Evolutionary conservation across 1,284 basidiomycete genomes (phyloP).

Genomic region (Pseudozyma thailandica): DNA sequence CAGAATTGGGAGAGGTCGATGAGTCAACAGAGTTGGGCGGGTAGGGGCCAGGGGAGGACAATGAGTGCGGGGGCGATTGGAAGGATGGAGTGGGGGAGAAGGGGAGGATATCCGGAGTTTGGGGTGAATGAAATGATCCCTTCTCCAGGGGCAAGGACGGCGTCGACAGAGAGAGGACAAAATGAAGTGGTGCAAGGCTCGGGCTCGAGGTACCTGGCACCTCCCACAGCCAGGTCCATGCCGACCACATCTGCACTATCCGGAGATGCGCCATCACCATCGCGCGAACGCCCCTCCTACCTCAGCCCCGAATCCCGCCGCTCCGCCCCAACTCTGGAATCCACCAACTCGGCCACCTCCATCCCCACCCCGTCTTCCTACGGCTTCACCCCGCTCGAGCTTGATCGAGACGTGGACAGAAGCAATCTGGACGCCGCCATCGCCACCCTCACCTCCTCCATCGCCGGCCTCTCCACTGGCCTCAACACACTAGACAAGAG

Average conservation of each 20-base stretch:
- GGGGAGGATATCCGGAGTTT: conserved; percentile 18
- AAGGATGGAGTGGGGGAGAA: conserved; percentile 23
- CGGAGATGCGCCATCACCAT: conserved; percentile 8
- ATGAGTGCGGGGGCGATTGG: conserved; percentile 25
- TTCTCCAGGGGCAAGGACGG: no score
- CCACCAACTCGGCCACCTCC: not conserved
- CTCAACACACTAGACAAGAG: conserved; percentile 36
- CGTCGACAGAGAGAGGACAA: no score
- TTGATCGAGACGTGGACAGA: conserved; percentile 16
- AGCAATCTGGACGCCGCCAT: conserved; percentile 31
- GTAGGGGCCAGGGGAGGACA: conserved; percentile 11
- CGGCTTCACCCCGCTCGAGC: conserved; percentile 1
- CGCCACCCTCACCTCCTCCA: conserved; percentile 18
- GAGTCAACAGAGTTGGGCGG: conserved; percentile 27
- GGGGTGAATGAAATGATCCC: no score
- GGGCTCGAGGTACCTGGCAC: conserved; percentile 22
- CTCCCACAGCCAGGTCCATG: conserved; percentile 34
- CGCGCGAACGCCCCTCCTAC: conserved; percentile 18
- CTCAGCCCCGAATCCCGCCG: conserved; percentile 5
- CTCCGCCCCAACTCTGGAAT: conserved; percentile 9
- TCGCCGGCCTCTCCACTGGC: conserved; percentile 21
- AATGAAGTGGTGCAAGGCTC: no score
- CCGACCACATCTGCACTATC: conserved; percentile 13
- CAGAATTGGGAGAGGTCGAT: conserved; percentile 43
- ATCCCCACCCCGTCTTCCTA: not conserved